These are phyloP conservation scores for Closterium sp. DNA, from an alignment of 139 green algal species.

Conservation along the genomic window DNA sequence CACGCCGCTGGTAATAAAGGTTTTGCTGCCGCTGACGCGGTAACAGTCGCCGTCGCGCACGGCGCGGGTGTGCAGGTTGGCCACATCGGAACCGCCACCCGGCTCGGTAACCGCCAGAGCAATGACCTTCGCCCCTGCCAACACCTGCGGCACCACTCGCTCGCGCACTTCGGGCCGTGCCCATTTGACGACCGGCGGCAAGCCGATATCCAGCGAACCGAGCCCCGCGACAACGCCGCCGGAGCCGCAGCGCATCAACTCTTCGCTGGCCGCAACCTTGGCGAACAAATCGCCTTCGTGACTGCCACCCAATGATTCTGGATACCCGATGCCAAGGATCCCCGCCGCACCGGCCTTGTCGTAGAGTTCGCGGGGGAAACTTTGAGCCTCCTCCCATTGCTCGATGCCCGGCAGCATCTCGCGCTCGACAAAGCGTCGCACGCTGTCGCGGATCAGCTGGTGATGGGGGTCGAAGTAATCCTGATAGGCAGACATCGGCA, in stretches of 20 bases:
- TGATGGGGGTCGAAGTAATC: too few species aligned
- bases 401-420: too few species aligned
- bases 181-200: slow-evolving; percentile 52
- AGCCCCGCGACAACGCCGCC: slow-evolving; percentile 52
- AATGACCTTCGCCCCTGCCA: slow-evolving; percentile 37
- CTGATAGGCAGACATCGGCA: too few species aligned
- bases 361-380: too few species aligned
- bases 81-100: slow-evolving; percentile 50
- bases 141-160: slow-evolving; percentile 13
- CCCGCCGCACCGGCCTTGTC: too few species aligned
- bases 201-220: slow-evolving; percentile 46
- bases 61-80: slow-evolving; percentile 44
- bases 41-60: slow-evolving; percentile 31
- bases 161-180: slow-evolving; percentile 20
- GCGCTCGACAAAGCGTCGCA: too few species aligned
- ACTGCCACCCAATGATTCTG: background rate
- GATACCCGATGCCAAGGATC: background rate
- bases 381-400: too few species aligned
- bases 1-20: slow-evolving; percentile 57
- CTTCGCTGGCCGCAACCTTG: slow-evolving; percentile 50
- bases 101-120: slow-evolving; percentile 52
- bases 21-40: slow-evolving; percentile 54
- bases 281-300: slow-evolving; percentile 10
- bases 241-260: slow-evolving; percentile 47
- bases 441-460: too few species aligned